These are phyloP conservation scores for Lumnitzera littorea DNA, from an alignment of 345 rosid genomes.

Conservation along the genomic window DNA sequence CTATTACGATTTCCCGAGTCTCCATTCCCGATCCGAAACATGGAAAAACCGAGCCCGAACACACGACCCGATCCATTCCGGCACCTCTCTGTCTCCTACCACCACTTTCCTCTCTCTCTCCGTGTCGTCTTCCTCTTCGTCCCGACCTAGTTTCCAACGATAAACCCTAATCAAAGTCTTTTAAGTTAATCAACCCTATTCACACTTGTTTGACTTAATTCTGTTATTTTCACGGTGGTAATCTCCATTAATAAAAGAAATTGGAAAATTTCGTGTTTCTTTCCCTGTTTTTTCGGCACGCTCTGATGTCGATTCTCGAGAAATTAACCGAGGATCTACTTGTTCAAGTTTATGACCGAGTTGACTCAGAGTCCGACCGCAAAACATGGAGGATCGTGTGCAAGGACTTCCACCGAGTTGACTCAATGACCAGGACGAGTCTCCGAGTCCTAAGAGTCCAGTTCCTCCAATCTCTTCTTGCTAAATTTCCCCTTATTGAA, in stretches of 20 bases:
- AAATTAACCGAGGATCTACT: slow-evolving; percentile 74
- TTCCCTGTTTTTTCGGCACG: not conserved
- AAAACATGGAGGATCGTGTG: slow-evolving; percentile 71
- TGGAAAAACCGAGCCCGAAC: slow-evolving; percentile 37
- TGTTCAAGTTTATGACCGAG: slow-evolving; percentile 34
- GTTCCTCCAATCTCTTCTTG: slow-evolving; percentile 47
- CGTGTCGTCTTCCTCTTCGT: slow-evolving; percentile 79
- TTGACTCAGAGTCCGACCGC: slow-evolving; percentile 36
- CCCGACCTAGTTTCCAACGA: slow-evolving; percentile 35
- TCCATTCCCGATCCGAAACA: slow-evolving; percentile 4
- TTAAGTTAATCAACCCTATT: not conserved
- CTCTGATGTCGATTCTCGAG: slow-evolving; percentile 25
- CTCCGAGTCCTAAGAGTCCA: slow-evolving; percentile 66
- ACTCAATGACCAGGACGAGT: slow-evolving; percentile 38
- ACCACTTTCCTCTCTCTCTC: slow-evolving; percentile 54
- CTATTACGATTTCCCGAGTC: not conserved
- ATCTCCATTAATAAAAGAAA: not conserved
- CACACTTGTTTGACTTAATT: not conserved
- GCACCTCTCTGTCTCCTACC: slow-evolving; percentile 34
- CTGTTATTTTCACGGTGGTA: no score
- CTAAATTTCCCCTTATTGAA: slow-evolving; percentile 33
- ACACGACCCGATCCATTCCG: slow-evolving; percentile 16
- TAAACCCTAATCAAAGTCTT: not conserved
- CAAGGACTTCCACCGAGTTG: slow-evolving; percentile 64
- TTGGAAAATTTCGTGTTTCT: not conserved